Percentiles rank a stretch among this genome's conserved stretches.
These are phyloP conservation scores for Kwoniella sp. DNA, from an alignment of 768 basidiomycete species.

Conservation along the genomic window DNA sequence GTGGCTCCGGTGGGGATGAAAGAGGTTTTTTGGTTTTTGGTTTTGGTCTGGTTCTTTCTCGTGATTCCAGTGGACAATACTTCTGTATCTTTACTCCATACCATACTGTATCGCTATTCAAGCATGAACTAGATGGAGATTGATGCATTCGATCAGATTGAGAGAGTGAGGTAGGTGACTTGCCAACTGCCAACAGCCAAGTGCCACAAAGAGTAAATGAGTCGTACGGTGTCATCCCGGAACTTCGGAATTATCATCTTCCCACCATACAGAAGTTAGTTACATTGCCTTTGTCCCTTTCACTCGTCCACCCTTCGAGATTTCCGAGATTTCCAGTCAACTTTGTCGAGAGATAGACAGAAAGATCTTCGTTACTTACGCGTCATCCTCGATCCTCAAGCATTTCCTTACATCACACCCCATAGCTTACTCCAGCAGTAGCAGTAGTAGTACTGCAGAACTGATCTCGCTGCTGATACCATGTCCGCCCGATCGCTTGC, in stretches of 20 bases:
- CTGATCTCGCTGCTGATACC: not conserved
- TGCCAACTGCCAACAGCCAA: not conserved
- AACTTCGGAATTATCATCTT: slow-evolving; percentile 5
- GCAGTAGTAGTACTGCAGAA: not conserved
- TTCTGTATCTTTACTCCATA: slow-evolving; percentile 7
- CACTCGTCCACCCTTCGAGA: slow-evolving; percentile 3
- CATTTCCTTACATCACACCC: not conserved
- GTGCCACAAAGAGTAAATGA: slow-evolving; percentile 1
- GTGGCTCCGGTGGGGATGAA: slow-evolving; percentile 30
- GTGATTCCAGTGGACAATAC: no score
- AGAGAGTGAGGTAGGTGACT: not conserved
- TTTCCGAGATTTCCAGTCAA: not conserved
- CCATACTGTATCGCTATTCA: not conserved
- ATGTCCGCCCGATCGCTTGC: slow-evolving; percentile 4
- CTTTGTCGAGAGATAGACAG: not conserved
- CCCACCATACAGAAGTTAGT: not conserved
- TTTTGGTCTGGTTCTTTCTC: no score
- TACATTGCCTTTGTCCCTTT: not conserved
- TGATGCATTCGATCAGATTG: no score
- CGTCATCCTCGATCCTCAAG: not conserved
- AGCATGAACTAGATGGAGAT: no score
- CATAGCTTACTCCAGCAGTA: no score
- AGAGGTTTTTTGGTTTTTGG: not conserved
- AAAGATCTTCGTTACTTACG: not conserved
- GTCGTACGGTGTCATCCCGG: slow-evolving; percentile 11